Conservation (phyloP, 306 rosid species). For the Carpinus viminea region DNA sequence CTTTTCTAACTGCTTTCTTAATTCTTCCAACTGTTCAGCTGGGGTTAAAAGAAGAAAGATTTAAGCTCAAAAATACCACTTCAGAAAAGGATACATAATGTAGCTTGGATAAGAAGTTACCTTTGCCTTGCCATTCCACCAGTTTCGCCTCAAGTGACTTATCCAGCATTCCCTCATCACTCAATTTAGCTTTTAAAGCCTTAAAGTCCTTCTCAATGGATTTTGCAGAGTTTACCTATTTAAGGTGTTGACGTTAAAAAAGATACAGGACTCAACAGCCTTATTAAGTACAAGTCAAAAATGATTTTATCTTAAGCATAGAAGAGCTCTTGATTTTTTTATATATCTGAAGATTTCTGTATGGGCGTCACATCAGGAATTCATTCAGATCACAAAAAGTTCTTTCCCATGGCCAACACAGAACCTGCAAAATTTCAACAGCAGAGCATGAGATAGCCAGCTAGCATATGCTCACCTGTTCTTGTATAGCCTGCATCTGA, state of each 20-base stretch:
- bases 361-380: background rate
- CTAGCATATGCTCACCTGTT: slow-evolving; percentile 55
- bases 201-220: slow-evolving; percentile 70
- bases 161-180: slow-evolving; percentile 64
- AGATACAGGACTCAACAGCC: background rate
- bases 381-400: slow-evolving; percentile 3
- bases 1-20: slow-evolving; percentile 54
- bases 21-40: slow-evolving; percentile 66
- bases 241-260: slow-evolving; percentile 19
- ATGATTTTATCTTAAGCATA: background rate
- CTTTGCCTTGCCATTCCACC: slow-evolving; percentile 68
- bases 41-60: slow-evolving; percentile 20
- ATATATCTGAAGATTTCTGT: slow-evolving; percentile 23
- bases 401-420: background rate
- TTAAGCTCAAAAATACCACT: slow-evolving; percentile 12
- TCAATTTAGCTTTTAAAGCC: slow-evolving; percentile 62
- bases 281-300: slow-evolving; percentile 8
- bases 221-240: slow-evolving; percentile 75
- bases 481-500: slow-evolving; percentile 76
- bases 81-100: slow-evolving; percentile 15
- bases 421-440: slow-evolving; percentile 14
- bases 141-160: slow-evolving; percentile 79
- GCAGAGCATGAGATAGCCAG: slow-evolving; percentile 17
- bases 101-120: slow-evolving; percentile 40
- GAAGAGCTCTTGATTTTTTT: background rate